A percentile compares a stretch with the other conserved stretches of the same genome.
phyloP scores from a whole-genome alignment of 2,329 filamentous ascomycete species.

The Aspergillus clavatus region DNA sequence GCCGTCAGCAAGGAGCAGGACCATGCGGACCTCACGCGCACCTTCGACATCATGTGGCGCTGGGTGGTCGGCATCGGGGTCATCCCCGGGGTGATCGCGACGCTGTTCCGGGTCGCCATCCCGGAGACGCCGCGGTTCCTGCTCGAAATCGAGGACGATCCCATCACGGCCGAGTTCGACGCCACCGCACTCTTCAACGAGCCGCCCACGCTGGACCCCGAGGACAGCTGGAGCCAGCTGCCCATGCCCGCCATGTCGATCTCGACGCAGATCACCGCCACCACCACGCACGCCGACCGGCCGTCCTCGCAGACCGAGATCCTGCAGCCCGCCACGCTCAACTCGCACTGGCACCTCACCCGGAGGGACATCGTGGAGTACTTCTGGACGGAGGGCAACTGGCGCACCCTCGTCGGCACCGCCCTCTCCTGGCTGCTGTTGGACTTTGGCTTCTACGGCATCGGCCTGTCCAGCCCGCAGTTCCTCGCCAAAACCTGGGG shows the following conservation, averaged over 20 bases:
- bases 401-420: constrained; percentile 43
- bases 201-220: constrained; percentile 18
- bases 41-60: constrained; percentile 60
- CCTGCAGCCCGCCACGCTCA: constrained; percentile 35
- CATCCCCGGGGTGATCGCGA: constrained; percentile 58
- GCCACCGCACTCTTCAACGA: constrained; percentile 56
- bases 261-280: constrained; percentile 21
- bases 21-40: constrained; percentile 27
- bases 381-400: constrained; percentile 42
- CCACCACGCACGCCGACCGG: constrained; percentile 18
- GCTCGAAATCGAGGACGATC: constrained; percentile 60
- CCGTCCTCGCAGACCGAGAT: constrained; percentile 20
- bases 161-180: constrained; percentile 54
- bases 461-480: constrained; percentile 45
- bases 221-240: constrained; percentile 25
- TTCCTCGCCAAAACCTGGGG: constrained; percentile 42
- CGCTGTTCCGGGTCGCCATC: constrained; percentile 62
- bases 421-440: constrained; percentile 52
- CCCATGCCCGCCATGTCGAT: constrained; percentile 25
- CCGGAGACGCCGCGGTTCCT: constrained; percentile 63
- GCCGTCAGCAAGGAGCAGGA: constrained; percentile 23
- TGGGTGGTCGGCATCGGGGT: constrained; percentile 63
- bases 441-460: constrained; percentile 56
- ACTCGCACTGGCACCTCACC: constrained; percentile 40
- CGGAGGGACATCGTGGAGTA: constrained; percentile 37